Evolutionary conservation across 129 eudicot species (phyloP).

Genomic region (Sambucus nigra): DNA sequence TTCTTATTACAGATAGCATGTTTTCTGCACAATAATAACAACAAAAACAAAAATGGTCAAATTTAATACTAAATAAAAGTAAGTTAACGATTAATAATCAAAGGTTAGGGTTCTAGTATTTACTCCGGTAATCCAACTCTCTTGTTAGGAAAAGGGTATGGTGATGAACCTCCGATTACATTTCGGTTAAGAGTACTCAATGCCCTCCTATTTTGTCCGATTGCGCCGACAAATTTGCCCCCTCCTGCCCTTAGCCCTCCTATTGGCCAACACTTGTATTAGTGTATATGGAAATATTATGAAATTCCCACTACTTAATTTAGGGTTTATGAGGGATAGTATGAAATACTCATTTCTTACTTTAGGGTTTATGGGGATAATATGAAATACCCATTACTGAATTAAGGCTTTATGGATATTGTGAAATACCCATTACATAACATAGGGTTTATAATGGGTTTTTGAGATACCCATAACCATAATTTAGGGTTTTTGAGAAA

Average conservation of each 20-base stretch:
- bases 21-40: constrained; percentile 28
- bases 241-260: constrained; percentile 34
- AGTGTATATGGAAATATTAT: constrained; percentile 5
- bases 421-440: no score
- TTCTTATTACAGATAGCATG: constrained; percentile 35
- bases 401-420: constrained; percentile 6
- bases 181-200: constrained; percentile 55
- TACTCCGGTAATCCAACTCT: constrained; percentile 43
- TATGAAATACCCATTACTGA: not conserved
- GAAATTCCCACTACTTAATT: no score
- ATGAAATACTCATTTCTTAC: no score
- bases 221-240: constrained; percentile 25
- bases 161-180: constrained; percentile 43
- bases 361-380: no score
- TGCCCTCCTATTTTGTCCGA: constrained; percentile 55
- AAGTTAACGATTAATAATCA: not conserved
- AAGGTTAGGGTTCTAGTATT: constrained; percentile 10
- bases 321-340: no score
- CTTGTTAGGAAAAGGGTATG: constrained; percentile 36
- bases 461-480: no score
- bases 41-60: constrained; percentile 6
- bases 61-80: not conserved
- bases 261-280: no score
- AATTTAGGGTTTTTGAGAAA: no score
- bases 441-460: no score